Evolutionary conservation across 2,329 filamentous ascomycete species (phyloP).

Genomic region (Cladophialophora chaetospira): DNA sequence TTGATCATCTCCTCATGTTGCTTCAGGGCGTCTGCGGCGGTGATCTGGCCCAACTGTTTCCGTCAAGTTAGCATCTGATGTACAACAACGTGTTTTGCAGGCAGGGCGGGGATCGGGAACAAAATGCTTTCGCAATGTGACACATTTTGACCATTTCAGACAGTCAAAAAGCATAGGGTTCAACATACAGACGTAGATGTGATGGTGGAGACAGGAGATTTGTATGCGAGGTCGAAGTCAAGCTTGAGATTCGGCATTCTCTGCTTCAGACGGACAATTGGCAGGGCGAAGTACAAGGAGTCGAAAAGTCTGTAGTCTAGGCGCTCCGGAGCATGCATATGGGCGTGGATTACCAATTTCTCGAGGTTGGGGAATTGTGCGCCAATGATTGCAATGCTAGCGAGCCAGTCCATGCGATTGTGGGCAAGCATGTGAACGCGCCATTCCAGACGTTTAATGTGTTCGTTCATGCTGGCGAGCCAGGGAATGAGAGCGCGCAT

Average conservation of each 20-base stretch:
- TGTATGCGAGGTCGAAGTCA: constrained; percentile 19
- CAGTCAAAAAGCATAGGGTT: too few species aligned
- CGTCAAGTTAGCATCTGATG: too few species aligned
- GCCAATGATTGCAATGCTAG: constrained; percentile 2
- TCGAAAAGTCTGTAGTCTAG: constrained; percentile 15
- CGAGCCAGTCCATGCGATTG: constrained; percentile 12
- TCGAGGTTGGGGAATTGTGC: constrained; percentile 11
- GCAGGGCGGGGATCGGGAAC: too few species aligned
- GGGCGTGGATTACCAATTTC: constrained; percentile 13
- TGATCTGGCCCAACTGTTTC: constrained; percentile 22
- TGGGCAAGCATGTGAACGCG: constrained; percentile 20
- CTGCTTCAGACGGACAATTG: constrained; percentile 13
- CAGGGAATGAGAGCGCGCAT: neutral
- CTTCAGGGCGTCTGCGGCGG: constrained; percentile 14
- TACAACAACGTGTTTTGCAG: too few species aligned
- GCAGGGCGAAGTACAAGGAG: constrained; percentile 9
- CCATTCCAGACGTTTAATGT: constrained; percentile 10
- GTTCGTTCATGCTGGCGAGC: constrained; percentile 1
- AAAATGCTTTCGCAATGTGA: too few species aligned
- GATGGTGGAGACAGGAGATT: constrained; percentile 14
- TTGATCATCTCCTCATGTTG: constrained; percentile 20
- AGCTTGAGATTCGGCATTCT: neutral
- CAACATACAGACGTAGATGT: constrained; percentile 7
- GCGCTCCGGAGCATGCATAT: constrained; percentile 22
- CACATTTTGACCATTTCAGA: too few species aligned